Base-by-base conservation (phyloP, 2,329 filamentous ascomycete species). In the Teratosphaeria pseudoeucalypti region DNA sequence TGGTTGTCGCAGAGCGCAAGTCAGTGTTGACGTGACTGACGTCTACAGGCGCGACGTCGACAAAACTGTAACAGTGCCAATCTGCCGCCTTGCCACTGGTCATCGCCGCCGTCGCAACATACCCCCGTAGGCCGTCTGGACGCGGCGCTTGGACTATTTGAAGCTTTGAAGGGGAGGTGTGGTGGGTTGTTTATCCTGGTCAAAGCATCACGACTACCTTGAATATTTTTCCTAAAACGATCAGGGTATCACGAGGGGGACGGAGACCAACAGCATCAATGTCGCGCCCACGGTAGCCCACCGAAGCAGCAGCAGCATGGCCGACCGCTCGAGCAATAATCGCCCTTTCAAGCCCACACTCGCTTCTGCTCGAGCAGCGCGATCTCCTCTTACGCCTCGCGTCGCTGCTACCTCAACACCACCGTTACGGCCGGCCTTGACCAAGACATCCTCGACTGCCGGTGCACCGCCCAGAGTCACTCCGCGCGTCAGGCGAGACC, bases 281-380 rank as follows among this genome's bases (percentile, higher is more conserved):
- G 53, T 37, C 53, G 53, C 53, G 27, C 34, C 23, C 53, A 54
- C 53, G 27, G n/a, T 54, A 54, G 34, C 53, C 43, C 23, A 16
- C 34, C 53, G 10, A 54, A 19, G 12, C 23, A 47, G 9, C 32
- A 39, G 26, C 32, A 47, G 27, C n/a, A 56, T 56, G 55, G 55
- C 62, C 54, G 65, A 66, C 57, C 65, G 65, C 66, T 77, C 77
- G 73, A 75, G 74, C 68, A 74, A 79, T 69, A 76, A 78, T 68
- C 80, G 79, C 70, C 83, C 85, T 49, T 80, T 87, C 69, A 86
- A 86, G 76, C 88, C 89, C 57, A 82, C 85, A 61, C 83, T 91
- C 72, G 81, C 86, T 64, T 78, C 84, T 54, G 83, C 81, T 66
- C 85, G 81, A 59, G 75, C 76, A 52, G 75, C 74, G 62, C 82